Evolutionary conservation across 2,329 filamentous ascomycete genomes (phyloP), one percentile per base, ranked within the genome.

Genomic region (Pestalotiopsis sp.): DNA sequence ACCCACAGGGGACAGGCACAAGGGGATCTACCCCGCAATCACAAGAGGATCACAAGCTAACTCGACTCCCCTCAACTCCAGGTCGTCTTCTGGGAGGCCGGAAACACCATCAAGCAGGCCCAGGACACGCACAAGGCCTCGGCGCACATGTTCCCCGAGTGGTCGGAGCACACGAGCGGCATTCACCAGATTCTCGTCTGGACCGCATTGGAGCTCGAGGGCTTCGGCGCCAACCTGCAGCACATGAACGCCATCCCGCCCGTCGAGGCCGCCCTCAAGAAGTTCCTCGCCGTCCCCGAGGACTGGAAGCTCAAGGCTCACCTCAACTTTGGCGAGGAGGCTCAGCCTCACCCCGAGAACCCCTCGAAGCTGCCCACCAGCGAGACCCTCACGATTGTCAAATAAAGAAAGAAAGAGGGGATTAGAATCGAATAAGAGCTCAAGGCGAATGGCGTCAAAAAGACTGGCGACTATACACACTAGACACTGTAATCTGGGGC

Each of bases 11-110:
- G 31, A 36, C 31, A 36, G 31, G 31, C 57, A 59, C 20, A 27
- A 27, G 38, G 13, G 57, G 13, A 20, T 13, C 13, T 38, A 20
- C 17, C 39, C 58, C 61, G 41, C 59, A 62, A 62, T 62, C 31
- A 62, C 59, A 36, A 14, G 31, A 62, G 27, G 31, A 62, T 62
- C 31, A 62, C 59, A 36, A 13, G 59, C 59, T 62, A 39, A 62
- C 31, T 14, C n/a, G 6, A 17, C 20, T 56, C 9, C 6, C 4
- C 41, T n/a, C 41, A 49, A 14, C 45, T n/a, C 49, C 23, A 75
- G 74, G 69, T 75, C 39, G 31, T 75, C 13, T 75, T 75, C 69
- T 76, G 73, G 73, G 72, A 74, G 14, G 69, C 67, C n/a, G 68
- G 45, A 6, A 65, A 71, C 13, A 31, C 70, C 60, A 72, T 73